Percentiles rank a stretch among this genome's conserved stretches.
Evolutionary conservation across 2,329 filamentous ascomycete species (phyloP).

Genomic region (Colletotrichum sojae): DNA sequence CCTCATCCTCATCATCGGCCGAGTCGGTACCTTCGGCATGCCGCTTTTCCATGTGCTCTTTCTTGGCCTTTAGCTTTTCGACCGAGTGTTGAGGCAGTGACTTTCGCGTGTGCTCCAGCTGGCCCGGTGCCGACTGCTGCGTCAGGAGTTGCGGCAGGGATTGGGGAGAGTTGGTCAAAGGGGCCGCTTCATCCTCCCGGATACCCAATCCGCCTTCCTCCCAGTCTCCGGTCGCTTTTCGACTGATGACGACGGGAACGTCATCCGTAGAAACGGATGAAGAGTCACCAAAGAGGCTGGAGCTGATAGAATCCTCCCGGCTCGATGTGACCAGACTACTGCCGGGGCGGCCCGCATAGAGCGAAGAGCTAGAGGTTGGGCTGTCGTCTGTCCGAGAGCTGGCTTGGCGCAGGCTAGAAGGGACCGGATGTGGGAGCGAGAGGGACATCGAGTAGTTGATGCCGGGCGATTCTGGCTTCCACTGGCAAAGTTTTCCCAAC

Average conservation of each 20-base stretch:
- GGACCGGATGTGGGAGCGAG: constrained; percentile 70
- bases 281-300: constrained; percentile 88
- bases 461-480: constrained; percentile 81
- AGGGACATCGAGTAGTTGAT: constrained; percentile 58
- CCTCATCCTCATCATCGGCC: constrained; percentile 95
- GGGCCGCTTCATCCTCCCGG: constrained; percentile 69
- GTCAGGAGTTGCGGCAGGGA: constrained; percentile 69
- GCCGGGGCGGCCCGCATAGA: constrained; percentile 77
- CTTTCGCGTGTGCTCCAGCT: constrained; percentile 66
- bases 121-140: constrained; percentile 75
- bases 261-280: constrained; percentile 86
- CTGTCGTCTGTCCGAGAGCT: constrained; percentile 81
- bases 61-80: constrained; percentile 81
- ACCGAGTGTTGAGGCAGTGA: constrained; percentile 74
- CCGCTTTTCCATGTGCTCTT: constrained; percentile 81
- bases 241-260: constrained; percentile 80
- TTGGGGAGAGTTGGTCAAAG: constrained; percentile 54
- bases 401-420: constrained; percentile 76
- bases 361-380: constrained; percentile 83
- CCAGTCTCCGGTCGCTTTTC: constrained; percentile 84
- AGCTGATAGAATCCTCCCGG: constrained; percentile 89
- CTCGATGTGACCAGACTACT: constrained; percentile 85
- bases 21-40: constrained; percentile 84
- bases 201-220: constrained; percentile 85
- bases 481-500: constrained; percentile 89